Evolutionary conservation across 805 yeast genomes (phyloP), one percentile per base, ranked within the genome.

Genomic region (Schizosaccharomyces lindneri): DNA sequence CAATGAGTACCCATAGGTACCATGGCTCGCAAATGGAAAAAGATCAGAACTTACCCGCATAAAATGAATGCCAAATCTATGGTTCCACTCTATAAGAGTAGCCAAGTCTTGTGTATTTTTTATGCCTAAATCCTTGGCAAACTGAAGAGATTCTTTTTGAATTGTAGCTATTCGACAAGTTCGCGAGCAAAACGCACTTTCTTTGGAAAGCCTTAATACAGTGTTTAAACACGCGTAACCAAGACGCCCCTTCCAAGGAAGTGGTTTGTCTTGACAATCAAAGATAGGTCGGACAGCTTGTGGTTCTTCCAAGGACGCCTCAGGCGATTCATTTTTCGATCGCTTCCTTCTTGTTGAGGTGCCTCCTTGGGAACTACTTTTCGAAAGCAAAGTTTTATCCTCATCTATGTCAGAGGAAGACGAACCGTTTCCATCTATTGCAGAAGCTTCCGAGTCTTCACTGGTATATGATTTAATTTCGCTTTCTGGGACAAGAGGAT

Each of bases 21-120:
- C 61, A 43, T 59, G 61, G 24, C 51, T 39, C 36, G 61, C 61
- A 29, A 59, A 59, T 15, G 61, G 61, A 31, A 59, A 59, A 17
- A 59, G 27, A 17, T 59, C 61, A 32, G 51, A 39, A 31, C 55
- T 43, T 7, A 59, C 36, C 15, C 61, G 31, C 31, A 59, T 24
- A 32, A 59, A 59, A 36, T 48, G 61, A 32, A 59, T 59, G 21
- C 61, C 61, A 48, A 43, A 43, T 15, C 21, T 24, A 32, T 59
- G 31, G n/a, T 59, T 59, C 61, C 61, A 59, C 17, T 43, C 55
- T 9, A 59, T 13, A 27, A 59, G 19, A 13, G 19, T 21, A 24
- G 39, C 21, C n/a, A 59, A 31, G 31, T 59, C 61, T 43, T 29
- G 19, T 6, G 55, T 31, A 11, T 59, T 59, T 11, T 59, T 21